Conservation (phyloP, 2,329 filamentous ascomycete species). For the Fusarium hainanense region DNA sequence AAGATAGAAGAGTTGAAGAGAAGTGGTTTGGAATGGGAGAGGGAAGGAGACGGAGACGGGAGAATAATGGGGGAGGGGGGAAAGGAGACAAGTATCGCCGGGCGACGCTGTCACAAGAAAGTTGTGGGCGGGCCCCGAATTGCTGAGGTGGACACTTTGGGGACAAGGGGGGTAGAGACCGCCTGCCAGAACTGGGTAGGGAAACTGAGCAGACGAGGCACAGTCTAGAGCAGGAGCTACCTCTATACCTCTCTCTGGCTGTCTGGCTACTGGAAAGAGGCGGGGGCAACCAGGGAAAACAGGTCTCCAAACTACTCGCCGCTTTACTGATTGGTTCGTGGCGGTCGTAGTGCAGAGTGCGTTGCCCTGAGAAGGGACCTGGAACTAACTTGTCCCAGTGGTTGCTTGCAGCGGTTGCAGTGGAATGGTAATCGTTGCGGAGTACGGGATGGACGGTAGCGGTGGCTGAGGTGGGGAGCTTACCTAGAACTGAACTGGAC, state of each 20-base stretch:
- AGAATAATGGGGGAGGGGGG: conserved; percentile 47
- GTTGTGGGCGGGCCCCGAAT: conserved; percentile 52
- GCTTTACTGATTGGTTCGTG: conserved; percentile 53
- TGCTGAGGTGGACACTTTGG: conserved; percentile 48
- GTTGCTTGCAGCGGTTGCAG: conserved; percentile 23
- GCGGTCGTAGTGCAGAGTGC: conserved; percentile 46
- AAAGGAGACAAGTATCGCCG: conserved; percentile 51
- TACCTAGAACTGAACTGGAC: conserved; percentile 13
- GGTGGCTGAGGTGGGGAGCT: conserved; percentile 38
- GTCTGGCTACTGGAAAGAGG: conserved; percentile 19
- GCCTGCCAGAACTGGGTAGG: conserved; percentile 43
- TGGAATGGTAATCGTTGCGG: conserved; percentile 27
- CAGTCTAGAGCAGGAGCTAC: conserved; percentile 37
- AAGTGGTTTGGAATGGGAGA: conserved; percentile 46
- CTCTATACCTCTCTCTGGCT: background rate
- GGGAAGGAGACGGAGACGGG: conserved; percentile 44
- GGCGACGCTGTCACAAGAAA: conserved; percentile 51
- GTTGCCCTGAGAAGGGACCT: conserved; percentile 25
- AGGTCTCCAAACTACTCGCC: conserved; percentile 42
- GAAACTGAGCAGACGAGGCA: conserved; percentile 32
- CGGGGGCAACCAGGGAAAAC: conserved; percentile 38
- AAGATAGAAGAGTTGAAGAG: conserved; percentile 46
- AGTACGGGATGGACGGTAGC: conserved; percentile 13
- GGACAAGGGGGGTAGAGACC: conserved; percentile 42
- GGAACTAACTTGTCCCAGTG: conserved; percentile 35